These are phyloP conservation scores for Umbelopsis isabellina DNA, from an alignment of 192 early-diverging fungal genomes.

Conservation along the genomic window DNA sequence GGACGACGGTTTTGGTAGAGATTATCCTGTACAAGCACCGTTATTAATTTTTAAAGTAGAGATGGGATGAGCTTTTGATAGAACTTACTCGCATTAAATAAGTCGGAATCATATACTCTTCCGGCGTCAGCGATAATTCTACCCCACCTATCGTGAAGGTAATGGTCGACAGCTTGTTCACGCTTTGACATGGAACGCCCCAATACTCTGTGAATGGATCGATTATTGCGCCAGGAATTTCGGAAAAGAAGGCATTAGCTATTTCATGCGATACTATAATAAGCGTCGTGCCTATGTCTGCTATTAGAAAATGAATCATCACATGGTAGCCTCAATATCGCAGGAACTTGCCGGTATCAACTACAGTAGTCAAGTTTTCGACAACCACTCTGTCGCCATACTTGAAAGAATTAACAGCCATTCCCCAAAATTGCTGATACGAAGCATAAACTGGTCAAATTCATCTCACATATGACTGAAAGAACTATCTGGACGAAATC, in stretches of 20 bases:
- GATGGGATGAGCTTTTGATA: background rate
- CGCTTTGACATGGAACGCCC: background rate
- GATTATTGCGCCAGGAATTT: constrained; percentile 5
- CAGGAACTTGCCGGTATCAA: constrained; percentile 30
- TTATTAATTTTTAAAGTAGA: too few relatives aligned
- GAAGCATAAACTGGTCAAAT: background rate
- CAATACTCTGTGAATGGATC: background rate
- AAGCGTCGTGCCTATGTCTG: constrained; percentile 26
- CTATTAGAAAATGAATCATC: background rate
- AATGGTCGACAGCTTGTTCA: constrained; percentile 20
- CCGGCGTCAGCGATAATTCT: constrained; percentile 26
- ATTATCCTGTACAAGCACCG: background rate
- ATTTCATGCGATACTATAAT: constrained; percentile 21
- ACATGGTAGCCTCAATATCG: background rate
- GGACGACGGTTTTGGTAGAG: background rate
- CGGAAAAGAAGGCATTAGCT: background rate
- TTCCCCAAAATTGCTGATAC: constrained; percentile 6
- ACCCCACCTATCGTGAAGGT: constrained; percentile 27
- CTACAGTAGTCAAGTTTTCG: constrained; percentile 18
- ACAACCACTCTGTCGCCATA: background rate
- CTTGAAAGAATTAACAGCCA: background rate
- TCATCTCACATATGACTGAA: background rate
- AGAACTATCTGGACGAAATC: background rate
- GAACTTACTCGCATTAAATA: background rate
- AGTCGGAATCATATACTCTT: constrained; percentile 28